Percentiles rank a stretch among this genome's conserved stretches.
These are phyloP conservation scores for Hordeum marinum DNA, from an alignment of 176 grass and related monocot species.

Conservation along the genomic window DNA sequence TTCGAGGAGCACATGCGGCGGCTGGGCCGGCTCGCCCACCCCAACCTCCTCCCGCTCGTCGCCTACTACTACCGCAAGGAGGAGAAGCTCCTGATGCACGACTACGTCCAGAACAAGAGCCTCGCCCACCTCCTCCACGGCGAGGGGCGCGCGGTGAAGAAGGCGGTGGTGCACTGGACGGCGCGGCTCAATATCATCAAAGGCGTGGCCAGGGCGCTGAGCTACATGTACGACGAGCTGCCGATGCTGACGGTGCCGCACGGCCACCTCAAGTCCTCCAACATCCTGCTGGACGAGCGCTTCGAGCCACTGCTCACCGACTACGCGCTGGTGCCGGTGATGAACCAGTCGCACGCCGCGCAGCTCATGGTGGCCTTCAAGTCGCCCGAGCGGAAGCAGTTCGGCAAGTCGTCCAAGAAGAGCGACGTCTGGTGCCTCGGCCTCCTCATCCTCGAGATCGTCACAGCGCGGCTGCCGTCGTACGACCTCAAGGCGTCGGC, in stretches of 20 bases:
- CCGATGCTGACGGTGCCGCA: constrained; percentile 87
- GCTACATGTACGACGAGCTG: constrained; percentile 90
- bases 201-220: constrained; percentile 50
- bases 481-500: constrained; percentile 17
- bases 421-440: constrained; percentile 93
- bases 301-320: constrained; percentile 74
- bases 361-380: constrained; percentile 80
- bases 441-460: constrained; percentile 70
- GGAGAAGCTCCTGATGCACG: constrained; percentile 84
- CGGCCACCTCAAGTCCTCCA: constrained; percentile 86
- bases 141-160: constrained; percentile 7
- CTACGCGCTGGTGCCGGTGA: constrained; percentile 74
- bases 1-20: constrained; percentile 98
- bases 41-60: constrained; percentile 79
- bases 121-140: constrained; percentile 64
- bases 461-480: constrained; percentile 31
- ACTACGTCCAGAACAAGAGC: constrained; percentile 68
- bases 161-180: constrained; percentile 48
- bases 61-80: constrained; percentile 96
- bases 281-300: constrained; percentile 53
- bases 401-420: constrained; percentile 73
- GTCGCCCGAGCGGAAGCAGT: constrained; percentile 64
- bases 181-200: constrained; percentile 65
- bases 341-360: constrained; percentile 78
- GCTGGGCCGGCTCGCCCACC: constrained; percentile 70